phyloP scores from a whole-genome alignment of 768 basidiomycete genomes.

The Russula earlei region DNA sequence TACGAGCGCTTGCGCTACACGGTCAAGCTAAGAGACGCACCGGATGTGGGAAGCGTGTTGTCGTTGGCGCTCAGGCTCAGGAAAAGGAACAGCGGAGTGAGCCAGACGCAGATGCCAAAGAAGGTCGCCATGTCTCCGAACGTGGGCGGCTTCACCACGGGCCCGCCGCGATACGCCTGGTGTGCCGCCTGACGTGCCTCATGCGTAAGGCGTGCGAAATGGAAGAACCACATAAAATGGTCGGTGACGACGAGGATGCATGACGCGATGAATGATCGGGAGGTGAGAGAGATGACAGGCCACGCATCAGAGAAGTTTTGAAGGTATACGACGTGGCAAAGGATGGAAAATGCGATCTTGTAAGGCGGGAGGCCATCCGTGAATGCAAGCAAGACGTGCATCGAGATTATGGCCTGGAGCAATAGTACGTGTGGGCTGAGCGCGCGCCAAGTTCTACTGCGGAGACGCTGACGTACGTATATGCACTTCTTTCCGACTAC shows the following conservation, averaged over 20 bases:
- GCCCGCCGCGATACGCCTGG: conserved; percentile 33
- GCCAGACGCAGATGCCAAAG: conserved; percentile 81
- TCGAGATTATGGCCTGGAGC: conserved; percentile 60
- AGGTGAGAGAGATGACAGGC: conserved; percentile 90
- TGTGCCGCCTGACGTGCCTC: conserved; percentile 45
- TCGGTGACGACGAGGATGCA: conserved; percentile 78
- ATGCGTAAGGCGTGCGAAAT: conserved; percentile 70
- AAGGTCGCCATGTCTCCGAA: conserved; percentile 78
- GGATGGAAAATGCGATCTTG: conserved; percentile 68
- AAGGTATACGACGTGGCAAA: conserved; percentile 82
- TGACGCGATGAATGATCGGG: conserved; percentile 73
- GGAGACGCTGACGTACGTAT: conserved; percentile 49
- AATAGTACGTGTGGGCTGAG: not conserved
- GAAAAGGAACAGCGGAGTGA: conserved; percentile 88
- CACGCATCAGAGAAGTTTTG: conserved; percentile 85
- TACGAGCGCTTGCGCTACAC: no score
- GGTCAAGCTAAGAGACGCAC: conserved; percentile 5
- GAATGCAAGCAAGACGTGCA: conserved; percentile 71
- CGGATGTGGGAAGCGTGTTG: conserved; percentile 69
- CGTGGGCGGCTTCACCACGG: conserved; percentile 21
- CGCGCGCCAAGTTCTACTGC: not conserved
- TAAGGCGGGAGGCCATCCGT: conserved; percentile 73
- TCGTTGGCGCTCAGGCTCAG: conserved; percentile 95
- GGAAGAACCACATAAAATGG: conserved; percentile 96
- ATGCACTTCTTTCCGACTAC: conserved; percentile 73